phyloP scores from a whole-genome alignment of 2,329 filamentous ascomycete species.

The Cryphonectria japonica region DNA sequence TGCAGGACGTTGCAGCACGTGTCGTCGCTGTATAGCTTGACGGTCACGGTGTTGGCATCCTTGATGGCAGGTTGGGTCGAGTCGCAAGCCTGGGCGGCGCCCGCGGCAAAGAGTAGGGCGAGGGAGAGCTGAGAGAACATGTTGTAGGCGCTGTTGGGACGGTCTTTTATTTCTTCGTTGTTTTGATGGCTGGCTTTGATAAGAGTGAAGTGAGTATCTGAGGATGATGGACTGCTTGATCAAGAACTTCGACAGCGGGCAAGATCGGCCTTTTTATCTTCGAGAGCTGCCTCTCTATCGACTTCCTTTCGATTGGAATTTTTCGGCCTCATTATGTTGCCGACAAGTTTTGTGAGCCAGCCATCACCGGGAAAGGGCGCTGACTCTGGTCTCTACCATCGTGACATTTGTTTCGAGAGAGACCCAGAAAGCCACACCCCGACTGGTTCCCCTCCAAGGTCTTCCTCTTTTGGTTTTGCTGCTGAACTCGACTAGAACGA shows the following conservation, averaged over 20 bases:
- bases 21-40: slow-evolving; percentile 3
- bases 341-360: background rate
- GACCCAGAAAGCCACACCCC: background rate
- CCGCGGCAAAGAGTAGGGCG: background rate
- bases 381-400: background rate
- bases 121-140: background rate
- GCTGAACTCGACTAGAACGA: background rate
- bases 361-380: background rate
- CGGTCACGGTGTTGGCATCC: background rate
- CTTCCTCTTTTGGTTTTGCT: background rate
- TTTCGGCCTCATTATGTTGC: background rate
- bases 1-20: slow-evolving; percentile 4
- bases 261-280: background rate
- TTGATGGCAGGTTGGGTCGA: background rate
- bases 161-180: background rate
- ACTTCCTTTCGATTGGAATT: background rate
- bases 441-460: background rate
- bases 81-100: background rate
- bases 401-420: background rate
- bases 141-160: background rate
- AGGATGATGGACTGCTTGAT: background rate
- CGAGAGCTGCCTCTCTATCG: background rate
- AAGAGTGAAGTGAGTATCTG: background rate
- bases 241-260: background rate
- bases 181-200: background rate